Evolutionary conservation across 768 basidiomycete genomes (phyloP).

Genomic region (Tricholoma saponaceum): DNA sequence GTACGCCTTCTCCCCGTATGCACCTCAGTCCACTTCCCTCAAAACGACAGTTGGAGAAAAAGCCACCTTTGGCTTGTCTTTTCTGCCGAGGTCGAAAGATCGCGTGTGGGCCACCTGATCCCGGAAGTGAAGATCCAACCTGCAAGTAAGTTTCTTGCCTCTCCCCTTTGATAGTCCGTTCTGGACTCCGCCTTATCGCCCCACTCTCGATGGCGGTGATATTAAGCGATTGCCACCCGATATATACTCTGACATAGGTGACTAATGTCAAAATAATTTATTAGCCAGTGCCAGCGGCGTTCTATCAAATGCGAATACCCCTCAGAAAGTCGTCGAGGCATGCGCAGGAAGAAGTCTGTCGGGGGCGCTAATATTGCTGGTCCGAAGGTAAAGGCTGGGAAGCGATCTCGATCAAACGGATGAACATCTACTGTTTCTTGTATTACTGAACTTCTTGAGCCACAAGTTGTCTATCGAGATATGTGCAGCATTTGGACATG

Average conservation of each 20-base stretch:
- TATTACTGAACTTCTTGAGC: background rate
- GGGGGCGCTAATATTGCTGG: slow-evolving; percentile 14
- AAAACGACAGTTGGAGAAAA: slow-evolving; percentile 38
- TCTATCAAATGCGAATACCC: slow-evolving; percentile 71
- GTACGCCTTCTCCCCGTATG: slow-evolving; percentile 16
- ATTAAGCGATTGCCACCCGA: background rate
- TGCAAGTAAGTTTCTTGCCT: slow-evolving; percentile 54
- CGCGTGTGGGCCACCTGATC: slow-evolving; percentile 57
- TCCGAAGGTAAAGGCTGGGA: slow-evolving; percentile 19
- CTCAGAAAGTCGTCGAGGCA: slow-evolving; percentile 63
- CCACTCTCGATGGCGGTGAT: background rate
- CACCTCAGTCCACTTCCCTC: slow-evolving; percentile 24
- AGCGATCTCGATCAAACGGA: slow-evolving; percentile 6
- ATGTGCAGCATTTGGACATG: background rate
- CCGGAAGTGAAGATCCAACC: slow-evolving; percentile 49
- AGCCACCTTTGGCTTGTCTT: slow-evolving; percentile 59
- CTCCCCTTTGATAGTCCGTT: slow-evolving; percentile 2
- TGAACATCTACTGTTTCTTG: background rate
- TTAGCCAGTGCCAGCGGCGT: slow-evolving; percentile 70
- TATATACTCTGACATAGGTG: background rate
- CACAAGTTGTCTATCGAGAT: background rate
- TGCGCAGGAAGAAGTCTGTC: slow-evolving; percentile 47
- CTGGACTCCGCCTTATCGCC: slow-evolving; percentile 7
- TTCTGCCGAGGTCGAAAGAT: slow-evolving; percentile 69
- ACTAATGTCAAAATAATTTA: slow-evolving; percentile 8